These are phyloP conservation scores for Eremochloa ophiuroides DNA, from an alignment of 176 grass and related monocot species.

Conservation along the genomic window DNA sequence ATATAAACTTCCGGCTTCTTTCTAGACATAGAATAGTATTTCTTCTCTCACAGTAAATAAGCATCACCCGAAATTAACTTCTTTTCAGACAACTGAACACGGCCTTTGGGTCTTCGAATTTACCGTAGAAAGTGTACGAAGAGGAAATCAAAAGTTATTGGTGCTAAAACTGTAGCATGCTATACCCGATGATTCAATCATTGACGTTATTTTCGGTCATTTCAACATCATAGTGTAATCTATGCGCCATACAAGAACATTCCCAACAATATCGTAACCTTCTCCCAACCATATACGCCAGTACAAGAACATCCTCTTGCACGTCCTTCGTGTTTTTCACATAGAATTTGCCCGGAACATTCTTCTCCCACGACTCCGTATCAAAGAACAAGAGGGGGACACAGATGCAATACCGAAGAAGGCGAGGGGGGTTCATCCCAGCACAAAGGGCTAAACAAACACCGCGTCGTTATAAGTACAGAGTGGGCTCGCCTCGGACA, in stretches of 20 bases:
- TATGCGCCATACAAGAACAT: not conserved
- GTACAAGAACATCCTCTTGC: too few species aligned
- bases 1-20: too few species aligned
- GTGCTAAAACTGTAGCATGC: not conserved
- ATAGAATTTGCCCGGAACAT: not conserved
- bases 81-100: too few species aligned
- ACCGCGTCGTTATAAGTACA: slow-evolving; percentile 27
- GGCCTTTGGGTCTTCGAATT: too few species aligned
- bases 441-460: too few species aligned
- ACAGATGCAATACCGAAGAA: not conserved
- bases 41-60: too few species aligned
- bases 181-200: not conserved
- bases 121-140: too few species aligned
- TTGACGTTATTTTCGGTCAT: not conserved
- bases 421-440: too few species aligned
- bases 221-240: not conserved
- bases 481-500: slow-evolving; percentile 25
- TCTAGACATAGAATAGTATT: too few species aligned
- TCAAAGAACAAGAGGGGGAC: too few species aligned
- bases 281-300: not conserved
- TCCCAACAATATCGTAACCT: not conserved
- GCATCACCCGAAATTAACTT: too few species aligned
- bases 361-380: not conserved
- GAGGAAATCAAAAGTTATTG: not conserved
- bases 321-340: not conserved